Evolutionary conservation across 768 basidiomycete species (phyloP).

Genomic region (Agrocybe chaxingu): DNA sequence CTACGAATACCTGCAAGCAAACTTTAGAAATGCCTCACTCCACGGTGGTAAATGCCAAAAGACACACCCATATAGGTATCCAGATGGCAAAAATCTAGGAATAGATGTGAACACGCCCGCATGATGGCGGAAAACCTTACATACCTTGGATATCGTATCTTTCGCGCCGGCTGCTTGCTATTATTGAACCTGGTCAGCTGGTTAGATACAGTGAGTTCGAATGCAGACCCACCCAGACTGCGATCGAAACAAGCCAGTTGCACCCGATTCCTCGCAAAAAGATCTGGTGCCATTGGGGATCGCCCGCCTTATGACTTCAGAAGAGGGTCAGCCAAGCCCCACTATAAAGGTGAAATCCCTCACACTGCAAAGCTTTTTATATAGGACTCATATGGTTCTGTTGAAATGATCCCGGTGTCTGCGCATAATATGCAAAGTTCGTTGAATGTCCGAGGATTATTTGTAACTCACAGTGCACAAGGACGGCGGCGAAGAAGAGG

Average conservation of each 20-base stretch:
- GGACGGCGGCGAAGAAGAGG: conserved; percentile 64
- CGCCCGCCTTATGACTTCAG: conserved; percentile 55
- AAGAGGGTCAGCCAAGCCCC: background rate
- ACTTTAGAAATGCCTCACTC: background rate
- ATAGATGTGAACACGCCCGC: background rate
- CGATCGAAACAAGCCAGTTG: conserved; percentile 74
- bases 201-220: background rate
- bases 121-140: conserved; percentile 15
- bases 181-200: background rate
- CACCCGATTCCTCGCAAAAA: conserved; percentile 73
- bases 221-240: conserved; percentile 58
- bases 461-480: conserved; percentile 54
- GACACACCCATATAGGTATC: conserved; percentile 71
- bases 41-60: background rate
- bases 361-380: conserved; percentile 57
- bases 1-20: conserved; percentile 55
- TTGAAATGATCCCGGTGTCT: conserved; percentile 62
- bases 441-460: background rate
- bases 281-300: conserved; percentile 70
- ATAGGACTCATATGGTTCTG: conserved; percentile 53
- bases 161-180: conserved; percentile 69
- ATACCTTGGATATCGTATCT: conserved; percentile 65
- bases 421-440: conserved; percentile 1
- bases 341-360: conserved; percentile 17
- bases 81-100: conserved; percentile 56